Base-by-base conservation (phyloP, 371 early-diverging fungal genomes). In the Mortierella sp. region DNA sequence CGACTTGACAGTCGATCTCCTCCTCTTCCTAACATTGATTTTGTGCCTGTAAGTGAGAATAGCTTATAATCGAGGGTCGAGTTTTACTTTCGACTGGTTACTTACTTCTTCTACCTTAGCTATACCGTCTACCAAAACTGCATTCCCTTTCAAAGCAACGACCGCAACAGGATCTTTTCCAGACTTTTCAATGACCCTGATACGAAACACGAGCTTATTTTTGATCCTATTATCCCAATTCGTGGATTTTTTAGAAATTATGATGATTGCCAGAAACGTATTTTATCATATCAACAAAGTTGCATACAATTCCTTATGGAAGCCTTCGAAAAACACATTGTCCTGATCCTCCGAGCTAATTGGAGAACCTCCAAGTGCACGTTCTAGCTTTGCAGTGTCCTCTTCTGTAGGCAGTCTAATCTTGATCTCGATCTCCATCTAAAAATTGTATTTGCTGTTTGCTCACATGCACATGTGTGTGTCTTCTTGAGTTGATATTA, bases 371-470 rank as follows among this genome's bases (percentile, higher is more conserved):
- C 71, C 72, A 0, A 81, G 72, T 21, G 72, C 69, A 10, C 32
- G 58, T 38, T 81, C 82, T 47, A 81, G 64, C 57, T 11, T 68
- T 0, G 55, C 48, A 13, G 72, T 72, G 60, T 70, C 70, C 16
- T 69, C 67, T 33, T 81, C 82, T 4, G 82, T 53, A 7, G 61
- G 47, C 4, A 81, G 45, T 47, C 82, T 68, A 59, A 81, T 71
- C 72, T 81, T 81, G 82, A 81, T 75, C 43, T 81, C 82, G 38
- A 76, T 72, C 64, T 81, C 82, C 82, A 81, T 81, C 7, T 33
- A 32, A 58, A 19, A 4, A 33, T 57, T 57, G 24, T 22, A 2
- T 2, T 57, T 2, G 24, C 11, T 28, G 57, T 16, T 22, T 57
- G 33, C 38, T 59, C 40, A 5, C 28, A 11, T 33, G 33, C 0